Evolutionary conservation across 306 rosid species (phyloP).

Genomic region (Myrica gale): DNA sequence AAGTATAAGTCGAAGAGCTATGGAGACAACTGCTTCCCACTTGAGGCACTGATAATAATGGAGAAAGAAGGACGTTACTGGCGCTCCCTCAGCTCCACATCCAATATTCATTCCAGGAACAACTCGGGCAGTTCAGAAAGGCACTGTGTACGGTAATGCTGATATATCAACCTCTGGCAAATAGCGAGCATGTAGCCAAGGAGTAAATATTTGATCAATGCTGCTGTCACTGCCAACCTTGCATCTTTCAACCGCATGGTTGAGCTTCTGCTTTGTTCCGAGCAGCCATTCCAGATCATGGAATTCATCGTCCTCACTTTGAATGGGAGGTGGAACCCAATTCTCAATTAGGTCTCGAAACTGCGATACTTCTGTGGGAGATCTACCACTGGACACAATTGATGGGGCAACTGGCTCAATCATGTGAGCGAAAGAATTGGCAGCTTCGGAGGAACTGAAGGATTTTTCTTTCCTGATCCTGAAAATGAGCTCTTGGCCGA

Average conservation of each 20-base stretch:
- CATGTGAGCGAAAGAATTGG: neutral
- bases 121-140: conserved; percentile 5
- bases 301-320: neutral
- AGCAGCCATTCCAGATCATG: conserved; percentile 25
- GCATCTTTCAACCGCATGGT: conserved; percentile 10
- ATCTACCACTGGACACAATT: neutral
- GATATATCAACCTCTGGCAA: conserved; percentile 21
- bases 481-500: conserved; percentile 5
- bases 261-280: neutral
- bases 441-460: neutral
- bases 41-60: neutral
- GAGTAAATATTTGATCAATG: neutral
- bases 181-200: conserved; percentile 17
- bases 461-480: conserved; percentile 6
- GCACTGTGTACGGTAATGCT: conserved; percentile 27
- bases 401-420: neutral
- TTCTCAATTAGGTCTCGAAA: conserved; percentile 21
- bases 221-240: neutral
- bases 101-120: neutral
- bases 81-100: conserved; percentile 23
- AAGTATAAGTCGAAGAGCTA: neutral
- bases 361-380: neutral
- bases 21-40: neutral
- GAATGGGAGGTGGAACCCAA: conserved; percentile 24
- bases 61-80: neutral